These are phyloP conservation scores for Xylaria sp. DNA, from an alignment of 495 filamentous ascomycete genomes.

Conservation along the genomic window DNA sequence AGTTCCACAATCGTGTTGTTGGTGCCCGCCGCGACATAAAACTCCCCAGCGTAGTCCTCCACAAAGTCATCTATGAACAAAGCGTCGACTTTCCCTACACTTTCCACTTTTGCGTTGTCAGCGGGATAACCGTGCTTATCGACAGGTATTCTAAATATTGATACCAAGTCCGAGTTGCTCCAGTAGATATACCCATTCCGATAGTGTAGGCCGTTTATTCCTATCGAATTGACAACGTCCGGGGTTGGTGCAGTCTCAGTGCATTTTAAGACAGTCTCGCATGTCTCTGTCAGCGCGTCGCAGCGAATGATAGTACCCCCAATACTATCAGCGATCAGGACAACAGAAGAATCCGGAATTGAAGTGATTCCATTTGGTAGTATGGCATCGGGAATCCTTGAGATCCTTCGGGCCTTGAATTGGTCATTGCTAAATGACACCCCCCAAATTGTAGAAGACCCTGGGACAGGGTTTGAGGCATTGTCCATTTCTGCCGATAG, in stretches of 20 bases:
- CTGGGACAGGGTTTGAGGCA: conserved; percentile 39
- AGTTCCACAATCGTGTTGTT: conserved; percentile 41
- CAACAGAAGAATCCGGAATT: conserved; percentile 27
- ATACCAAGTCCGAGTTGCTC: conserved; percentile 48
- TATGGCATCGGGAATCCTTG: conserved; percentile 42
- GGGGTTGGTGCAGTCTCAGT: conserved; percentile 28
- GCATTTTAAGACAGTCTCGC: conserved; percentile 33
- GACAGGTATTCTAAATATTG: conserved; percentile 43
- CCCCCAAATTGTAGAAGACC: conserved; percentile 44
- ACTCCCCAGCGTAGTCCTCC: conserved; percentile 35
- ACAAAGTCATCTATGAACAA: conserved; percentile 48
- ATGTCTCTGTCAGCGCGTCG: conserved; percentile 34
- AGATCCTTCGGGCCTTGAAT: conserved; percentile 36
- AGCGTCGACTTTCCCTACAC: conserved; percentile 30
- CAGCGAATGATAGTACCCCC: conserved; percentile 46
- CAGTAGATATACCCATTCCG: conserved; percentile 46
- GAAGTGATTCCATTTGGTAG: conserved; percentile 48
- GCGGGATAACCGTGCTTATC: conserved; percentile 38
- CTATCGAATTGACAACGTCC: conserved; percentile 37
- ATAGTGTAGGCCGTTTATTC: conserved; percentile 53
- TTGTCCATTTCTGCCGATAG: conserved; percentile 41
- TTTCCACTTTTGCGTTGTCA: conserved; percentile 27
- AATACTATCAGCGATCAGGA: conserved; percentile 47
- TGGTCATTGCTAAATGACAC: conserved; percentile 27
- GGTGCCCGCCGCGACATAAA: conserved; percentile 41